These are phyloP conservation scores for Chaetomiaceae sp. DNA, from an alignment of 2,329 filamentous ascomycete genomes.

Conservation along the genomic window DNA sequence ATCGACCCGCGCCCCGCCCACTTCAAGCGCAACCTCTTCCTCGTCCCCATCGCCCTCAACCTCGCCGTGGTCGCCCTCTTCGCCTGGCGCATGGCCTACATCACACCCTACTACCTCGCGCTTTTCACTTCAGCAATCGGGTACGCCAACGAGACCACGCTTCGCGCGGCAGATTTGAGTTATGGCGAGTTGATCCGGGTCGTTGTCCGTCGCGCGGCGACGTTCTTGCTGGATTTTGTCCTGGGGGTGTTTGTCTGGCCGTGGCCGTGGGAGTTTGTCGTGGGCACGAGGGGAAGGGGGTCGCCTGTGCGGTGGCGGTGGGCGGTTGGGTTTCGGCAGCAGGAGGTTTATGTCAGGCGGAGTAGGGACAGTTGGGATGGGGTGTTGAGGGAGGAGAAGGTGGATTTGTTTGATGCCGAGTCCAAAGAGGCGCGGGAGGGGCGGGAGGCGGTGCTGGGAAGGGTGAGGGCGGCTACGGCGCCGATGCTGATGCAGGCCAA, in stretches of 20 bases:
- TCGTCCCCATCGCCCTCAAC: conserved; percentile 75
- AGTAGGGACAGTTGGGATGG: conserved; percentile 60
- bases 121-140: conserved; percentile 63
- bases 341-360: conserved; percentile 76
- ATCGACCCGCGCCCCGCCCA: conserved; percentile 65
- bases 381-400: conserved; percentile 44
- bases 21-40: conserved; percentile 80
- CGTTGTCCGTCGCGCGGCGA: conserved; percentile 55
- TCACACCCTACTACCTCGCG: conserved; percentile 67
- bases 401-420: conserved; percentile 48
- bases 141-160: conserved; percentile 60
- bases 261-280: conserved; percentile 70
- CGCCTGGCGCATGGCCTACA: conserved; percentile 62
- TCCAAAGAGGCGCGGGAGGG: conserved; percentile 38
- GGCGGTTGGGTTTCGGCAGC: conserved; percentile 67
- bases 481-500: conserved; percentile 65
- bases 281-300: conserved; percentile 46
- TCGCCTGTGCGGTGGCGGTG: conserved; percentile 71
- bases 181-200: conserved; percentile 55
- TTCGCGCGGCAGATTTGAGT: conserved; percentile 53
- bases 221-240: conserved; percentile 70
- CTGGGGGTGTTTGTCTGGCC: conserved; percentile 65
- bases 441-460: conserved; percentile 53
- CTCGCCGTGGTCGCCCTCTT: conserved; percentile 60
- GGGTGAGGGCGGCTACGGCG: conserved; percentile 64